These are phyloP conservation scores for Russula lepida DNA, from an alignment of 768 basidiomycete genomes.

Conservation along the genomic window DNA sequence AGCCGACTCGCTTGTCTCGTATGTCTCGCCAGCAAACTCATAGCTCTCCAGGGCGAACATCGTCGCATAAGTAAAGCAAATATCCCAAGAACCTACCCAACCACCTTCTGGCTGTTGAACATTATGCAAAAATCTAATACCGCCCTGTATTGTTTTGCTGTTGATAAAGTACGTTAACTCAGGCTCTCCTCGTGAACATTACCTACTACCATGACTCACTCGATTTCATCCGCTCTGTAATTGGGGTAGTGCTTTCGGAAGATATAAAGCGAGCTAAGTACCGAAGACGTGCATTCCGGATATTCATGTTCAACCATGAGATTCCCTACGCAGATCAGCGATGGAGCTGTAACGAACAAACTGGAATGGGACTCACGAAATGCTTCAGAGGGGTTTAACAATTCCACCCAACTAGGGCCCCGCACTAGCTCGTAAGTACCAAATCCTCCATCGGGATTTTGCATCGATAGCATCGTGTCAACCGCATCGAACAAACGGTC, in stretches of 20 bases:
- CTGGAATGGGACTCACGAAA: conserved; percentile 51
- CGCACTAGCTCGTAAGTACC: conserved; percentile 90
- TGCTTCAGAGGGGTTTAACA: conserved; percentile 90
- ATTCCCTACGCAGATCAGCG: conserved; percentile 44
- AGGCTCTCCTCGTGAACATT: not conserved
- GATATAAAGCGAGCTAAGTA: conserved; percentile 79
- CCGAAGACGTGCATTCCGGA: conserved; percentile 96
- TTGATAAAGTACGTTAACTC: not conserved
- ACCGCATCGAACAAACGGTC: conserved; percentile 76
- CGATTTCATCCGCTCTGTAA: conserved; percentile 71
- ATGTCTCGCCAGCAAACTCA: conserved; percentile 82
- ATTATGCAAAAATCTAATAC: conserved; percentile 73
- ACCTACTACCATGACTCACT: conserved; percentile 37
- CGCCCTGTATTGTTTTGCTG: conserved; percentile 56
- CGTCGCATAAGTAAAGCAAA: conserved; percentile 96
- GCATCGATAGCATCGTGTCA: conserved; percentile 77
- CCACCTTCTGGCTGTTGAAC: conserved; percentile 79
- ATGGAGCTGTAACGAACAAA: not conserved
- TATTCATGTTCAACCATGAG: conserved; percentile 97
- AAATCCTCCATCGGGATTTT: conserved; percentile 84
- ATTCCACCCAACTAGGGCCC: conserved; percentile 72
- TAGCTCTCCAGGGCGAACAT: conserved; percentile 93
- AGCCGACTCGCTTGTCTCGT: conserved; percentile 58
- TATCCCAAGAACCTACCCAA: conserved; percentile 96
- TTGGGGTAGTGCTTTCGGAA: conserved; percentile 75